Evolutionary conservation across 2,329 filamentous ascomycete genomes (phyloP).

Genomic region (Pseudogymnoascus sp.): DNA sequence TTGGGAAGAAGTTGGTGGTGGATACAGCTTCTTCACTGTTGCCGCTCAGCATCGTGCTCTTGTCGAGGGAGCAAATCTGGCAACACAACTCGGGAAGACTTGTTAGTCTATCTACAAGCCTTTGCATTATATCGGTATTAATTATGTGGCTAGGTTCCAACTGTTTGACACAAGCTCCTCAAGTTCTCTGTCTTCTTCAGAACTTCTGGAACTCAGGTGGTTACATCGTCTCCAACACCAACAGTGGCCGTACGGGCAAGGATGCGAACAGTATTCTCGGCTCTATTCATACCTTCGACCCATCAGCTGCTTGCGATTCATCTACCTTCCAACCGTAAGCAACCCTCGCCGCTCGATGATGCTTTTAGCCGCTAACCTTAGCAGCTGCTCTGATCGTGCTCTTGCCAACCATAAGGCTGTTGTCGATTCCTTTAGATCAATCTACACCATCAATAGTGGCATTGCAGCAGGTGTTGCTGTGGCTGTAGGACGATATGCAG

Average conservation of each 20-base stretch:
- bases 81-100: conserved; percentile 30
- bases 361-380: too few species aligned
- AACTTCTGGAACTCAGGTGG: conserved; percentile 57
- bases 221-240: conserved; percentile 64
- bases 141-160: conserved; percentile 12
- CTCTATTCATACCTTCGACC: conserved; percentile 64
- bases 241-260: conserved; percentile 53
- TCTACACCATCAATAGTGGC: conserved; percentile 64
- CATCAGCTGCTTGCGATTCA: conserved; percentile 57
- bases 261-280: conserved; percentile 65
- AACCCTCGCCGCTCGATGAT: too few species aligned
- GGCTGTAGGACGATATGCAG: conserved; percentile 59
- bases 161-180: conserved; percentile 56
- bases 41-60: conserved; percentile 62
- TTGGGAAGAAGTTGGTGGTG: conserved; percentile 74
- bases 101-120: too few species aligned
- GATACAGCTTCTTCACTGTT: conserved; percentile 67
- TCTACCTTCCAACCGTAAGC: conserved; percentile 55
- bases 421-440: conserved; percentile 64
- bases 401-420: conserved; percentile 71
- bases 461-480: conserved; percentile 52
- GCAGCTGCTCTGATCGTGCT: conserved; percentile 42
- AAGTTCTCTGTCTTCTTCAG: conserved; percentile 67
- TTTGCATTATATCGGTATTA: too few species aligned
- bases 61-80: conserved; percentile 59